phyloP scores from a whole-genome alignment of 2,329 filamentous ascomycete species.

The Stemphylium lycopersici region DNA sequence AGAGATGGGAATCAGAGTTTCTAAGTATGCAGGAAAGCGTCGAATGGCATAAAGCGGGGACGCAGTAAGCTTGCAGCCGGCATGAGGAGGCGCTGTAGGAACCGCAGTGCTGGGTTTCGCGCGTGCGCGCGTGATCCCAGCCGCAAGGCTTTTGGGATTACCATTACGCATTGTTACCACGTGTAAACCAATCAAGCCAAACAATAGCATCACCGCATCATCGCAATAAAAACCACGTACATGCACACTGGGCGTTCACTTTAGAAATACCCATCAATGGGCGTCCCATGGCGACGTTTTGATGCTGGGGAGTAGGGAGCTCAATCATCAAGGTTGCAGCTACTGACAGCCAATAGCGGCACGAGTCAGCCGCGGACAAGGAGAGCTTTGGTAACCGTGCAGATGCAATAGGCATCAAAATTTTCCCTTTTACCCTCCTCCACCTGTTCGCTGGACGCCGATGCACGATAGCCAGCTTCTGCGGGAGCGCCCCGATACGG shows the following conservation, averaged over 20 bases:
- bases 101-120: constrained; percentile 15
- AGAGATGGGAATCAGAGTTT: constrained; percentile 14
- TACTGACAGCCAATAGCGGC: constrained; percentile 23
- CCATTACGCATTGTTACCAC: constrained; percentile 20
- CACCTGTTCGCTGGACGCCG: constrained; percentile 33
- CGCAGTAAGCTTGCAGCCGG: constrained; percentile 14
- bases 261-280: not conserved
- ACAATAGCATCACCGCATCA: not conserved
- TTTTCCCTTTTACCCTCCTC: constrained; percentile 20
- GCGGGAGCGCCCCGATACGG: constrained; percentile 12
- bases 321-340: not conserved
- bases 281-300: constrained; percentile 6
- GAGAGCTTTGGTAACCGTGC: constrained; percentile 20
- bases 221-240: not conserved
- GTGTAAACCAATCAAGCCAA: not conserved
- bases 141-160: constrained; percentile 12
- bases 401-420: constrained; percentile 13
- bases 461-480: constrained; percentile 10
- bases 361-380: constrained; percentile 32
- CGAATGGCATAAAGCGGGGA: constrained; percentile 24
- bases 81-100: constrained; percentile 18
- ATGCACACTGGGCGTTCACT: not conserved
- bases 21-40: constrained; percentile 20
- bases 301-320: not conserved
- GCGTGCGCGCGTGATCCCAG: constrained; percentile 28